A percentile compares a stretch with the other conserved stretches of the same genome.
phyloP scores from a whole-genome alignment of 768 basidiomycete species.

The Multifurca ochricompacta region DNA sequence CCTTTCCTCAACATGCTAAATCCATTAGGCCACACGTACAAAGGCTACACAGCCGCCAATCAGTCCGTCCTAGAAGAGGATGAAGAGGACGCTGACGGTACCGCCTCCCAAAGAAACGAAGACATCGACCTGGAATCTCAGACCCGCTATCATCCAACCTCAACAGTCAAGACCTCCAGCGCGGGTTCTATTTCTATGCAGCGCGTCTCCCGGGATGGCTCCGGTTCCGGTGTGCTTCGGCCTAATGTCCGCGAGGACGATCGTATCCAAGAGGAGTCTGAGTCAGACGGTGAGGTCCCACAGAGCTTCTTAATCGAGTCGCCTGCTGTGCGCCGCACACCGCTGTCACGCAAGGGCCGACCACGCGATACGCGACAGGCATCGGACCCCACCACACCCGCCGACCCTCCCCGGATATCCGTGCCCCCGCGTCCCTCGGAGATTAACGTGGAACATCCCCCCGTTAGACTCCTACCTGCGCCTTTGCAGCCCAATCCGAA shows the following conservation, averaged over 20 bases:
- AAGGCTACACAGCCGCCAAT: slow-evolving; percentile 68
- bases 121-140: slow-evolving; percentile 56
- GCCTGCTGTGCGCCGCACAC: slow-evolving; percentile 26
- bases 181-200: slow-evolving; percentile 40
- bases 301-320: slow-evolving; percentile 84
- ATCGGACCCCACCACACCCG: not conserved
- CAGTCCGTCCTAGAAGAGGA: slow-evolving; percentile 70
- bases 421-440: slow-evolving; percentile 63
- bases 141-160: slow-evolving; percentile 30
- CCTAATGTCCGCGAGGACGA: slow-evolving; percentile 71
- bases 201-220: slow-evolving; percentile 52
- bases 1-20: slow-evolving; percentile 80
- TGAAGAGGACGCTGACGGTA: slow-evolving; percentile 44
- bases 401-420: slow-evolving; percentile 40
- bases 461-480: slow-evolving; percentile 19
- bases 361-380: slow-evolving; percentile 26
- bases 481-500: slow-evolving; percentile 36
- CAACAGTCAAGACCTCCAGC: slow-evolving; percentile 26
- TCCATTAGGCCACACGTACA: slow-evolving; percentile 64
- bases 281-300: slow-evolving; percentile 78
- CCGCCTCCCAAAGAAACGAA: slow-evolving; percentile 28
- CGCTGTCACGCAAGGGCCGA: slow-evolving; percentile 30
- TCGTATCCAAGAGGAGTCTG: slow-evolving; percentile 48
- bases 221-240: slow-evolving; percentile 50
- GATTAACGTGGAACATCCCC: slow-evolving; percentile 35